Percentiles rank a stretch among this genome's conserved stretches.
These are phyloP conservation scores for Talaromyces rugulosus DNA, from an alignment of 2,329 filamentous ascomycete species.

Conservation along the genomic window DNA sequence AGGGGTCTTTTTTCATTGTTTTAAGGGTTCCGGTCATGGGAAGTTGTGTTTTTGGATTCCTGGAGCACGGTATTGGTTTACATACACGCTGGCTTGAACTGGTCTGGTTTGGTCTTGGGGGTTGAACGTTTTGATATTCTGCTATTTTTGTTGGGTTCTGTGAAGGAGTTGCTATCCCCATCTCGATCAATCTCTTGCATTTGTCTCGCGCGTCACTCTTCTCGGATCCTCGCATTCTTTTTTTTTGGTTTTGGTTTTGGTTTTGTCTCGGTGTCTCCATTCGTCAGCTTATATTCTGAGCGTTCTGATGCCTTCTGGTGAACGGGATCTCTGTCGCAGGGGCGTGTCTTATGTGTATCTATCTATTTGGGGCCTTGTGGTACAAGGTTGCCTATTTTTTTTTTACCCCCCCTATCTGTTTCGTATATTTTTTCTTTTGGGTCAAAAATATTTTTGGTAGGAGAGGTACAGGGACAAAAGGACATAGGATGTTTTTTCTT, in stretches of 20 bases:
- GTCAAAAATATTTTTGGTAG: background rate
- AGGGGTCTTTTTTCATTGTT: constrained; percentile 18
- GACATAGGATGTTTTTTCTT: background rate
- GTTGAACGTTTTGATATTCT: background rate
- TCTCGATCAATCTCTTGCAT: constrained; percentile 16
- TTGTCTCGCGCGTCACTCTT: constrained; percentile 21
- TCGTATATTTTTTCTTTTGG: background rate
- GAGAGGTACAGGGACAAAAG: background rate
- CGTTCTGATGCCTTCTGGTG: constrained; percentile 11
- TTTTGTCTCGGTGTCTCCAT: constrained; percentile 9
- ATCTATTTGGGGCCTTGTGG: background rate
- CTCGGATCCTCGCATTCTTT: constrained; percentile 12
- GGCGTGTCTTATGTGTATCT: background rate
- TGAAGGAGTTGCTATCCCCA: constrained; percentile 15
- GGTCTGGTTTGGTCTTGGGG: constrained; percentile 16
- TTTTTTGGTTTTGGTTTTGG: background rate
- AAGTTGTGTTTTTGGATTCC: background rate
- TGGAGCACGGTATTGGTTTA: constrained; percentile 7
- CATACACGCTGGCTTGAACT: constrained; percentile 23
- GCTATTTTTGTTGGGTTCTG: constrained; percentile 22
- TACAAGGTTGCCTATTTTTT: constrained; percentile 2
- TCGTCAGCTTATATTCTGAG: constrained; percentile 10
- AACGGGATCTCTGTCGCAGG: constrained; percentile 8
- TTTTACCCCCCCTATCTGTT: background rate
- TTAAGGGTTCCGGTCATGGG: constrained; percentile 2